Evolutionary conservation across 2,329 filamentous ascomycete genomes (phyloP).

Genomic region (Penicillium sp.): DNA sequence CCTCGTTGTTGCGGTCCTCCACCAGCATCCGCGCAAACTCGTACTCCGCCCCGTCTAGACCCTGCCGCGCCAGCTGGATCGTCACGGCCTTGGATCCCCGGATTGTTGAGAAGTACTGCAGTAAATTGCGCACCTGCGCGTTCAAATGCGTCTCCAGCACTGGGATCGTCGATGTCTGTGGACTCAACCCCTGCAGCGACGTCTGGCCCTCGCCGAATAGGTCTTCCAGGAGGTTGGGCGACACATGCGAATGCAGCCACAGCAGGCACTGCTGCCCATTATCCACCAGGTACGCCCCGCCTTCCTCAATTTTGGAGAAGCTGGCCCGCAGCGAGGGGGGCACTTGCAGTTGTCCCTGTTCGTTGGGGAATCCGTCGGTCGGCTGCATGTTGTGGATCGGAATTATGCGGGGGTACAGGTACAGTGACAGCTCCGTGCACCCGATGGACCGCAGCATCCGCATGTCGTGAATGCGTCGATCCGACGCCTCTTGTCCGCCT

Average conservation of each 20-base stretch:
- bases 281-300: slow-evolving; percentile 87
- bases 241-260: slow-evolving; percentile 91
- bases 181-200: slow-evolving; percentile 65
- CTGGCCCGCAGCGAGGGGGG: slow-evolving; percentile 71
- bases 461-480: slow-evolving; percentile 83
- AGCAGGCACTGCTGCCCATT: slow-evolving; percentile 87
- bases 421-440: slow-evolving; percentile 72
- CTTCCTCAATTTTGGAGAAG: slow-evolving; percentile 80
- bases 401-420: slow-evolving; percentile 90
- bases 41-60: slow-evolving; percentile 87
- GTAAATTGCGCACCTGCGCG: slow-evolving; percentile 84
- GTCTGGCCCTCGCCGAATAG: slow-evolving; percentile 72
- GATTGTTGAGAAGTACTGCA: slow-evolving; percentile 72
- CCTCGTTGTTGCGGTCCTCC: slow-evolving; percentile 94
- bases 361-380: slow-evolving; percentile 85
- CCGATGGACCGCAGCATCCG: slow-evolving; percentile 84
- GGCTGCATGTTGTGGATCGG: slow-evolving; percentile 80
- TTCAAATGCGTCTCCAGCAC: slow-evolving; percentile 85
- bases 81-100: slow-evolving; percentile 80
- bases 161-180: slow-evolving; percentile 70
- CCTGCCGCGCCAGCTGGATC: slow-evolving; percentile 83
- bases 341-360: slow-evolving; percentile 77
- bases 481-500: slow-evolving; percentile 82
- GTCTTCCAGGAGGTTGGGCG: slow-evolving; percentile 80
- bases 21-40: slow-evolving; percentile 87